Percentiles rank a stretch among this genome's conserved stretches.
Conservation (phyloP, 2,329 filamentous ascomycete species). For the Penicillium sp. region DNA sequence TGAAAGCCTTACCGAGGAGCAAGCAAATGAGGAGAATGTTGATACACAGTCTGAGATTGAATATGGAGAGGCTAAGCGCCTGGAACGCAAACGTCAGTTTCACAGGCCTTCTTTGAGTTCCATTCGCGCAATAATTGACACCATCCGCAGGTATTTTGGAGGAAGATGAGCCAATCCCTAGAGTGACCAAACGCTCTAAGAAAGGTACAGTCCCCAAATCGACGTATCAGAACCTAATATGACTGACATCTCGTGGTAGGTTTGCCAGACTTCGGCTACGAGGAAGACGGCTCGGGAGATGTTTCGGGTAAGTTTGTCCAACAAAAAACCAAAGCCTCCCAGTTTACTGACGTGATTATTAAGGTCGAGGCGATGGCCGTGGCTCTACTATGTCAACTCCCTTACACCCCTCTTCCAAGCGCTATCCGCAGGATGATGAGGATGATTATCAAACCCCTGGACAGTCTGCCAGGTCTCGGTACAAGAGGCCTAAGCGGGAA, state of each 20-base stretch:
- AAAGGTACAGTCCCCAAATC: no score
- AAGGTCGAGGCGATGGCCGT: no score
- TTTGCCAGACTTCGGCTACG: no score
- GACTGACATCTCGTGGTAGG: no score
- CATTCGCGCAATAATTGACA: no score
- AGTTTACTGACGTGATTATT: no score
- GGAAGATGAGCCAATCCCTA: constrained; percentile 40
- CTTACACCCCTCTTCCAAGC: constrained; percentile 30
- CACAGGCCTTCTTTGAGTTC: no score
- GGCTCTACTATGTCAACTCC: constrained; percentile 31
- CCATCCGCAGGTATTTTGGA: constrained; percentile 35
- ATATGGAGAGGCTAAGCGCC: constrained; percentile 42
- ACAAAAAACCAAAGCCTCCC: no score
- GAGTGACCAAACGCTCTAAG: constrained; percentile 39
- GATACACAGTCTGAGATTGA: constrained; percentile 42
- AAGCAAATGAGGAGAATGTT: constrained; percentile 44
- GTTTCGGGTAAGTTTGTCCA: no score
- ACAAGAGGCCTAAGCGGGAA: constrained; percentile 34
- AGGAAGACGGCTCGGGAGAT: no score
- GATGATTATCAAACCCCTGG: constrained; percentile 35
- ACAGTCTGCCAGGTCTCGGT: constrained; percentile 31
- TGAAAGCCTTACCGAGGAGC: constrained; percentile 42
- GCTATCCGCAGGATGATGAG: constrained; percentile 33
- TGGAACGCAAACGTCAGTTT: constrained; percentile 42
- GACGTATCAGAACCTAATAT: no score